These are phyloP conservation scores for Cladosporium sp. DNA, from an alignment of 2,329 filamentous ascomycete genomes.

Conservation along the genomic window DNA sequence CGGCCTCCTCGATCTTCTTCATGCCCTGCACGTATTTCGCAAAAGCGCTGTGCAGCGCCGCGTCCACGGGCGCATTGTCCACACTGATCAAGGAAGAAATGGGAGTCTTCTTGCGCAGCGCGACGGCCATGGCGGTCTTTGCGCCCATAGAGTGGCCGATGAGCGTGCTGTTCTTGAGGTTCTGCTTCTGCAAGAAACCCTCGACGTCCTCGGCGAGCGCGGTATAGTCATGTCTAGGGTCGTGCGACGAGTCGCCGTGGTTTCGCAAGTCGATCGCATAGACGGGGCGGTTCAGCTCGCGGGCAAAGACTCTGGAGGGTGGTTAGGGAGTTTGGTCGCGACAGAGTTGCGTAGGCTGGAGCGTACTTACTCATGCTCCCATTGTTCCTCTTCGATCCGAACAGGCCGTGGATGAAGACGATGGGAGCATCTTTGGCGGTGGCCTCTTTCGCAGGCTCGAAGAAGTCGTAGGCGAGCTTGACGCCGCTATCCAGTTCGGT, in stretches of 20 bases:
- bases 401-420: slow-evolving; percentile 85
- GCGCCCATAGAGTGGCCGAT: slow-evolving; percentile 98
- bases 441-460: slow-evolving; percentile 50
- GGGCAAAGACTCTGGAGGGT: slow-evolving; percentile 64
- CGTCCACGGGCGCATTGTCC: slow-evolving; percentile 87
- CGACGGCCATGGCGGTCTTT: slow-evolving; percentile 85
- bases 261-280: slow-evolving; percentile 88
- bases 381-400: slow-evolving; percentile 95
- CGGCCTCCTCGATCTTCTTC: slow-evolving; percentile 68
- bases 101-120: slow-evolving; percentile 62
- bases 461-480: slow-evolving; percentile 60
- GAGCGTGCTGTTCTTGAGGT: slow-evolving; percentile 64
- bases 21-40: slow-evolving; percentile 77
- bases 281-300: slow-evolving; percentile 72
- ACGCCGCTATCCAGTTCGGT: slow-evolving; percentile 32
- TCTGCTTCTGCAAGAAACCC: slow-evolving; percentile 68
- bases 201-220: slow-evolving; percentile 80
- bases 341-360: slow-evolving; percentile 1
- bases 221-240: slow-evolving; percentile 69
- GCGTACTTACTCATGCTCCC: slow-evolving; percentile 87
- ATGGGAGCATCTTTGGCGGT: slow-evolving; percentile 54
- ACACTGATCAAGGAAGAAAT: slow-evolving; percentile 73
- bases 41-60: slow-evolving; percentile 68
- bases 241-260: slow-evolving; percentile 84
- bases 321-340: slow-evolving; percentile 9